Conservation (phyloP, 2,329 filamentous ascomycete species). For the Xylariaceae sp. region DNA sequence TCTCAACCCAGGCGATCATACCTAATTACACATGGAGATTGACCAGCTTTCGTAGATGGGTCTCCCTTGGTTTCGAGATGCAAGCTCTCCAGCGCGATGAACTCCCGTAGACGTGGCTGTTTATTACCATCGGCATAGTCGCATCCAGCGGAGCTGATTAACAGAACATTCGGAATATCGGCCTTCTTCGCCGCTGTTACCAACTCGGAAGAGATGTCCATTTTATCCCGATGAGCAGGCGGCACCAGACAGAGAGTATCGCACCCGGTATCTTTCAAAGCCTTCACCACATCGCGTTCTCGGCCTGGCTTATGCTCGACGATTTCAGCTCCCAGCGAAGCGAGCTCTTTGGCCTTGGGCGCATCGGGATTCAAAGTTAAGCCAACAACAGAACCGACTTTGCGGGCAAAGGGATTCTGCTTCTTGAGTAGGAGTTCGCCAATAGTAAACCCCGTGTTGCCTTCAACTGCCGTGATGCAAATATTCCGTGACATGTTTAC, state of each 20-base stretch:
- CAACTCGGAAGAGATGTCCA: conserved; percentile 44
- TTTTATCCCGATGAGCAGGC: conserved; percentile 45
- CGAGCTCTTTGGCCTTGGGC: conserved; percentile 39
- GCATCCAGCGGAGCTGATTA: conserved; percentile 48
- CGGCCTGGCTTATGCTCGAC: conserved; percentile 42
- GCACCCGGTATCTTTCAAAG: conserved; percentile 40
- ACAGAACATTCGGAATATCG: conserved; percentile 42
- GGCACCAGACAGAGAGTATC: conserved; percentile 51
- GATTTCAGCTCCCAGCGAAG: conserved; percentile 40
- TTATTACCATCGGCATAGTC: conserved; percentile 48
- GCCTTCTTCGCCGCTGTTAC: conserved; percentile 44
- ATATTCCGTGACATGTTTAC: conserved; percentile 44
- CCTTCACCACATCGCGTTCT: conserved; percentile 36
- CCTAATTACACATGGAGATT: conserved; percentile 42
- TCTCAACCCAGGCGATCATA: conserved; percentile 31
- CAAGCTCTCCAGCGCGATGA: conserved; percentile 47
- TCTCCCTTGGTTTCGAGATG: conserved; percentile 45
- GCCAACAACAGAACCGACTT: conserved; percentile 40
- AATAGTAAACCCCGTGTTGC: conserved; percentile 50
- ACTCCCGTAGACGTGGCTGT: conserved; percentile 49
- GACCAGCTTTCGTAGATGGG: conserved; percentile 34
- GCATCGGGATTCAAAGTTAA: conserved; percentile 40
- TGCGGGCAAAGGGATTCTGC: conserved; percentile 40
- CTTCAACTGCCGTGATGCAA: conserved; percentile 47
- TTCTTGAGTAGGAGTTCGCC: conserved; percentile 47